phyloP scores from a whole-genome alignment of 225 moss, liverwort and hornwort species.

The Rhytidiadelphus loreus region DNA sequence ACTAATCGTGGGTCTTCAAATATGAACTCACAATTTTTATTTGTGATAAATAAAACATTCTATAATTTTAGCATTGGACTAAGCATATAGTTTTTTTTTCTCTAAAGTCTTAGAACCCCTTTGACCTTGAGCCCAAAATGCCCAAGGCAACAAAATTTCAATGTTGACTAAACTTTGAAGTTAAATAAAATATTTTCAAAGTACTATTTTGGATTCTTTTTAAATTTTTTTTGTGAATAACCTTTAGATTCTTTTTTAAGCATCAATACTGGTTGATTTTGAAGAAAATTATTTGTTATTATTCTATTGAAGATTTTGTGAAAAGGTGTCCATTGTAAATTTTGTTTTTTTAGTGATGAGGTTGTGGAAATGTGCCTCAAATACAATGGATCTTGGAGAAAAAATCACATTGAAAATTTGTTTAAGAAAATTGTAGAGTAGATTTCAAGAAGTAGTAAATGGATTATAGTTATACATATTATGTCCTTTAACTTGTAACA shows the following conservation, averaged over 20 bases:
- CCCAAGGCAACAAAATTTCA: background rate
- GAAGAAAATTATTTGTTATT: background rate
- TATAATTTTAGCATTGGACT: rapidly evolving
- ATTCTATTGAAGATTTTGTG: background rate
- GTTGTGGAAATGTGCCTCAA: background rate
- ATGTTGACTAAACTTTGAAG: background rate
- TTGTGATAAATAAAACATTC: background rate
- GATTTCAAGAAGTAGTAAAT: background rate
- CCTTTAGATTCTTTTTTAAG: background rate
- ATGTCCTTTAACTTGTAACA: background rate
- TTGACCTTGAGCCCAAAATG: too few species aligned
- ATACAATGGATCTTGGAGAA: background rate
- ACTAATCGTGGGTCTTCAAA: background rate
- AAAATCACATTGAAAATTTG: background rate
- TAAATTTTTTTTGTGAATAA: background rate
- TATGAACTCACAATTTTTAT: background rate
- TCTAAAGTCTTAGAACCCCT: background rate
- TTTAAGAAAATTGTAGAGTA: background rate
- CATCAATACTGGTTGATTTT: background rate
- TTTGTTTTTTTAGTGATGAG: too few species aligned
- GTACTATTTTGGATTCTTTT: background rate
- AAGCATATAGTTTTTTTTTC: background rate
- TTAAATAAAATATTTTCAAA: background rate
- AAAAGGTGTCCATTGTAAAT: background rate
- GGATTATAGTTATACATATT: background rate